Evolutionary conservation across 371 early-diverging fungal genomes (phyloP).

Genomic region (Rhizopus microsporus): DNA sequence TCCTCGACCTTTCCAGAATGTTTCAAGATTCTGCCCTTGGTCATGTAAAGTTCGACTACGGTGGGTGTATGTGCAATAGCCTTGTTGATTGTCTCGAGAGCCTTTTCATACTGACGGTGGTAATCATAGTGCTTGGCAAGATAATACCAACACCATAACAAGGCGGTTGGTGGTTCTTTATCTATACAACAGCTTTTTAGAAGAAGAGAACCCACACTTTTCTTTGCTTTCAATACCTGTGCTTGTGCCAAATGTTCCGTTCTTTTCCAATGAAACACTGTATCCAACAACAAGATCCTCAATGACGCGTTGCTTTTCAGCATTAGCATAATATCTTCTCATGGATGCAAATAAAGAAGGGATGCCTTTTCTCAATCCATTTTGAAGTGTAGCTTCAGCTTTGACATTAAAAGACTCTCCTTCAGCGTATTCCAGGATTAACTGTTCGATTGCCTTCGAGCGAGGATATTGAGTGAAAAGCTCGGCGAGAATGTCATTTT

Average conservation of each 20-base stretch:
- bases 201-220: background rate
- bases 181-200: slow-evolving; percentile 10
- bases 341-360: slow-evolving; percentile 88
- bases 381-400: slow-evolving; percentile 67
- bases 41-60: slow-evolving; percentile 89
- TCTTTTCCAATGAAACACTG: slow-evolving; percentile 52
- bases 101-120: slow-evolving; percentile 64
- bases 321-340: slow-evolving; percentile 71
- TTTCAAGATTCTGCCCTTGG: slow-evolving; percentile 93
- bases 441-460: slow-evolving; percentile 76
- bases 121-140: slow-evolving; percentile 87
- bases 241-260: slow-evolving; percentile 46
- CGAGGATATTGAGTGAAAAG: slow-evolving; percentile 75
- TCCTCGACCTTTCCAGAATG: slow-evolving; percentile 75
- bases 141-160: slow-evolving; percentile 87
- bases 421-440: slow-evolving; percentile 72
- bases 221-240: slow-evolving; percentile 10
- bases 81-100: slow-evolving; percentile 74
- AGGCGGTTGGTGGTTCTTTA: slow-evolving; percentile 79
- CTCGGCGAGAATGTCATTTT: slow-evolving; percentile 52
- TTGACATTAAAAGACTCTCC: slow-evolving; percentile 72
- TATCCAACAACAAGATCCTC: slow-evolving; percentile 68
- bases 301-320: slow-evolving; percentile 67
- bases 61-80: slow-evolving; percentile 88
- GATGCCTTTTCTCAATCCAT: slow-evolving; percentile 85